phyloP scores from a whole-genome alignment of 306 rosid species.

The Amphicarpaea edgeworthii region DNA sequence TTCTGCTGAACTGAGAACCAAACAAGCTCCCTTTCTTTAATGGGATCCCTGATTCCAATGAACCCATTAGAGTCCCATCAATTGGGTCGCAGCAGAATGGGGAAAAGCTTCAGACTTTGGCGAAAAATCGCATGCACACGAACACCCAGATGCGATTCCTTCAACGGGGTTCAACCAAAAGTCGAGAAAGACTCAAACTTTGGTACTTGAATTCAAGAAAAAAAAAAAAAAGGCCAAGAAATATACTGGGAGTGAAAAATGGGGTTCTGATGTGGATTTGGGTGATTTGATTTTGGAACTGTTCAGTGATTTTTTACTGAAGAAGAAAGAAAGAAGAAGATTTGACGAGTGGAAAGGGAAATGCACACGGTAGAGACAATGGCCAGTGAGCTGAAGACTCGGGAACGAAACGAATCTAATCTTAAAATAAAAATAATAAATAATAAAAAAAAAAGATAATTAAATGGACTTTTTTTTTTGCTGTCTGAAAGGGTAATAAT shows the following conservation, averaged over 20 bases:
- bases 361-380: constrained; percentile 32
- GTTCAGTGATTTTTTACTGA: constrained; percentile 31
- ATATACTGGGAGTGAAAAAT: constrained; percentile 46
- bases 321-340: constrained; percentile 15
- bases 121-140: constrained; percentile 41
- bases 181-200: constrained; percentile 38
- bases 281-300: constrained; percentile 29
- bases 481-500: constrained; percentile 20
- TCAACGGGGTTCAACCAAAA: constrained; percentile 26
- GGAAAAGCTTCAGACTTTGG: constrained; percentile 48
- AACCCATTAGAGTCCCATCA: constrained; percentile 94
- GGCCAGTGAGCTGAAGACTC: constrained; percentile 39
- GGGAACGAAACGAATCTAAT: constrained; percentile 40
- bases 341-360: constrained; percentile 35
- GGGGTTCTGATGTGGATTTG: constrained; percentile 49
- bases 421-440: too few species aligned
- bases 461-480: neutral
- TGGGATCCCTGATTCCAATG: constrained; percentile 70
- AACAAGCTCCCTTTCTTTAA: constrained; percentile 76
- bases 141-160: constrained; percentile 36
- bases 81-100: constrained; percentile 1
- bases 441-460: neutral
- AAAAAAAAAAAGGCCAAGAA: constrained; percentile 38
- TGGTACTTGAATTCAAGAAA: constrained; percentile 34
- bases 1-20: constrained; percentile 58